Percentiles rank a stretch among this genome's conserved stretches.
These are phyloP conservation scores for Calocybe indica DNA, from an alignment of 768 basidiomycete genomes.

Conservation along the genomic window DNA sequence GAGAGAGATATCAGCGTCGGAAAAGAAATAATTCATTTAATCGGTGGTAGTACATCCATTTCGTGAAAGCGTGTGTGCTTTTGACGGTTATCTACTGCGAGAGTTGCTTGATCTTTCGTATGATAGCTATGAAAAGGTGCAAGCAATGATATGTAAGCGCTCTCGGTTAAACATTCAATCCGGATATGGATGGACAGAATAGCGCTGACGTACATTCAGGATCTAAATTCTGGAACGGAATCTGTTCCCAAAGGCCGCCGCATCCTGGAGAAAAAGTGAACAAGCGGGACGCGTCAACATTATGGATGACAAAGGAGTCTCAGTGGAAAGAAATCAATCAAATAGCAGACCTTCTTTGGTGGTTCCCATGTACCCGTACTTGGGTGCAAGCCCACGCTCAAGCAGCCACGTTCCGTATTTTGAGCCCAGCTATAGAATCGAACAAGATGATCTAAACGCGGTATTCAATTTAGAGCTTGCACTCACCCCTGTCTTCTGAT, in stretches of 20 bases:
- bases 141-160: slow-evolving; percentile 6
- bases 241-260: slow-evolving; percentile 77
- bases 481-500: slow-evolving; percentile 80
- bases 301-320: slow-evolving; percentile 2
- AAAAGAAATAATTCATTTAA: too few species aligned
- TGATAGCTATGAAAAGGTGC: slow-evolving; percentile 34
- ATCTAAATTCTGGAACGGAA: slow-evolving; percentile 77
- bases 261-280: slow-evolving; percentile 26
- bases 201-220: slow-evolving; percentile 51
- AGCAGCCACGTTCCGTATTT: slow-evolving; percentile 85
- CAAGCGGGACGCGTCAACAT: background rate
- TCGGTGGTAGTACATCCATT: too few species aligned
- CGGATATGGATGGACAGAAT: background rate
- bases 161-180: slow-evolving; percentile 9
- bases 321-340: slow-evolving; percentile 5
- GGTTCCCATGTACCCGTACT: slow-evolving; percentile 76
- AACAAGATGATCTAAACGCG: background rate
- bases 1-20: too few species aligned
- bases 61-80: too few species aligned
- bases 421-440: slow-evolving; percentile 52
- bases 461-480: background rate
- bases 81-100: slow-evolving; percentile 21
- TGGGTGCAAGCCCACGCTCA: slow-evolving; percentile 75
- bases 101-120: slow-evolving; percentile 43
- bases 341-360: slow-evolving; percentile 55